phyloP scores from a whole-genome alignment of 805 yeast species.

The Saturnispora ahearnii region DNA sequence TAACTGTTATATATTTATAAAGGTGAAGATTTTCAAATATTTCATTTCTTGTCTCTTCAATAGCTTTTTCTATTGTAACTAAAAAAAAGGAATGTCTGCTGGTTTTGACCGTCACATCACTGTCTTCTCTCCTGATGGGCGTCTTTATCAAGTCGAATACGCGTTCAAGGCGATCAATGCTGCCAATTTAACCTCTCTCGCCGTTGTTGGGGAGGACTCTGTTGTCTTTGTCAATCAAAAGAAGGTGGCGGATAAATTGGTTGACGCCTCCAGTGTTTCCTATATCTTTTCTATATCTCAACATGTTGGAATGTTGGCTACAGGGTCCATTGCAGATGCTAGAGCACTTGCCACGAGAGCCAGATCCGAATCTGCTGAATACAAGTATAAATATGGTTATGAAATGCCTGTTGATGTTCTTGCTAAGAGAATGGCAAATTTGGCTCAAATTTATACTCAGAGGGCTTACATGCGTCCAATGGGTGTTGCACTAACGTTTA shows the following conservation, averaged over 20 bases:
- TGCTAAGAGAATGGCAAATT: slow-evolving; percentile 91
- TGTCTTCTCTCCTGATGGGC: slow-evolving; percentile 96
- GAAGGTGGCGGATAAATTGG: slow-evolving; percentile 89
- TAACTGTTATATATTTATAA: neutral
- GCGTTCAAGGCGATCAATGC: slow-evolving; percentile 86
- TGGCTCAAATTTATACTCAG: slow-evolving; percentile 93
- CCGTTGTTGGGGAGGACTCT: slow-evolving; percentile 76
- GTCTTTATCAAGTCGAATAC: slow-evolving; percentile 94
- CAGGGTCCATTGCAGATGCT: slow-evolving; percentile 95
- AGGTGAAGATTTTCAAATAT: neutral
- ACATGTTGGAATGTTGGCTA: slow-evolving; percentile 79
- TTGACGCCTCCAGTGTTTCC: slow-evolving; percentile 80
- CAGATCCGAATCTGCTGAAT: slow-evolving; percentile 92
- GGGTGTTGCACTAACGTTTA: slow-evolving; percentile 86
- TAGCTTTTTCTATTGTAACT: neutral
- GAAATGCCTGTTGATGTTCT: slow-evolving; percentile 93
- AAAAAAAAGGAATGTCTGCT: slow-evolving; percentile 34
- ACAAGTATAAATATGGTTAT: slow-evolving; percentile 87
- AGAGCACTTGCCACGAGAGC: slow-evolving; percentile 86
- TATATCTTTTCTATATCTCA: slow-evolving; percentile 78
- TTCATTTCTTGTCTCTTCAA: neutral
- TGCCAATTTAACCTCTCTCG: slow-evolving; percentile 82
- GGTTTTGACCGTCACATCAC: slow-evolving; percentile 99
- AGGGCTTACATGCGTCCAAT: slow-evolving; percentile 98
- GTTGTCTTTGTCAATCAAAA: slow-evolving; percentile 89